These are phyloP conservation scores for Coniochaeta sp. DNA, from an alignment of 2,329 filamentous ascomycete species.

Conservation along the genomic window DNA sequence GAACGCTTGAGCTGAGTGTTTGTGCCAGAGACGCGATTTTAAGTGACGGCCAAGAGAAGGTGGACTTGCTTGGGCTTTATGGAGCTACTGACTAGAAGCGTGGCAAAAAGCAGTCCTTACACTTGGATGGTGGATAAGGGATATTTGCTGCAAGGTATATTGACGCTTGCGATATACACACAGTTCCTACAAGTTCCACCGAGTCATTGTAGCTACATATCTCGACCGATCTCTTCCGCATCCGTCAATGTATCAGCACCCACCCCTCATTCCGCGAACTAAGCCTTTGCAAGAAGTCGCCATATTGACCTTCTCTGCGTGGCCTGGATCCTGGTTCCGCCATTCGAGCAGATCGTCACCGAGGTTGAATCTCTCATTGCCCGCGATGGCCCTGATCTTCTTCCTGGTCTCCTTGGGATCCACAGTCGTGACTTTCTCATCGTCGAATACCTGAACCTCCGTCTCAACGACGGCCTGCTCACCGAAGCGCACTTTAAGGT, in stretches of 20 bases:
- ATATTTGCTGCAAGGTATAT: too few species aligned
- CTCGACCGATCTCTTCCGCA: too few species aligned
- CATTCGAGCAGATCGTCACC: neutral
- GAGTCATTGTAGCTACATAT: too few species aligned
- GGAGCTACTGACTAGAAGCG: neutral
- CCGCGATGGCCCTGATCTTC: neutral
- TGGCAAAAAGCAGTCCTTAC: neutral
- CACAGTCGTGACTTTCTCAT: neutral
- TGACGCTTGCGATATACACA: neutral
- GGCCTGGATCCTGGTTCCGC: neutral
- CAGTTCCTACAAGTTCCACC: too few species aligned
- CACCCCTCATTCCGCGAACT: neutral
- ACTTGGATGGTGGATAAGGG: too few species aligned
- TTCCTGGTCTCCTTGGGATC: neutral
- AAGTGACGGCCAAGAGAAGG: neutral
- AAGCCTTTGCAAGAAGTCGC: neutral
- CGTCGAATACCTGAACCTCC: neutral
- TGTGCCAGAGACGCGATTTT: neutral
- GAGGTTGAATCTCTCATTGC: neutral
- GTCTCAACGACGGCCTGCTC: neutral
- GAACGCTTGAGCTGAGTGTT: neutral
- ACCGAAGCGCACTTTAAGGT: neutral
- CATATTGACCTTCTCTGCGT: neutral
- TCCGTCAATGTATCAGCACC: neutral
- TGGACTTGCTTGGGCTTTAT: neutral